phyloP scores from a whole-genome alignment of 345 rosid genomes.

The Combretum micranthum region DNA sequence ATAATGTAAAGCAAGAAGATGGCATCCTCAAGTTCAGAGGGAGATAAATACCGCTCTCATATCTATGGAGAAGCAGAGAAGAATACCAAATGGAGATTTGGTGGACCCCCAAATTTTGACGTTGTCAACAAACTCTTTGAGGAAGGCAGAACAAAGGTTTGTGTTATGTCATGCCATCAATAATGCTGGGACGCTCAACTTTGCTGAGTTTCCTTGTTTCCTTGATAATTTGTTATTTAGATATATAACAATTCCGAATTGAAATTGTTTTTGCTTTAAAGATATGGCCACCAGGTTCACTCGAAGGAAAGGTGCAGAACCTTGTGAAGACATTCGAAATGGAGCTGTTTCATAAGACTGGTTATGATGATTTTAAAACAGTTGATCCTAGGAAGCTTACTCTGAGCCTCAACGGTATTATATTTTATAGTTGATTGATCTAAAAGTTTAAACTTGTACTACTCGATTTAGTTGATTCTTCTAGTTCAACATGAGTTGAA shows the following conservation, averaged over 20 bases:
- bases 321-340: slow-evolving; percentile 66
- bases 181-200: too few relatives aligned
- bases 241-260: too few relatives aligned
- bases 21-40: slow-evolving; percentile 17
- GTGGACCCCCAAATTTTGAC: slow-evolving; percentile 48
- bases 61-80: slow-evolving; percentile 49
- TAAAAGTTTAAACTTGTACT: too few relatives aligned
- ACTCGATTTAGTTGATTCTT: too few relatives aligned
- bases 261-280: background rate
- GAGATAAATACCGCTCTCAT: slow-evolving; percentile 40
- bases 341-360: slow-evolving; percentile 46
- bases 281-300: slow-evolving; percentile 59
- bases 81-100: slow-evolving; percentile 47
- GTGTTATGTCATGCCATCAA: background rate
- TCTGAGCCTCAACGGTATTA: slow-evolving; percentile 42
- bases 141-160: slow-evolving; percentile 51
- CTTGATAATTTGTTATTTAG: background rate
- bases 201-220: background rate
- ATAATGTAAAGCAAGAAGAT: slow-evolving; percentile 10
- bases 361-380: slow-evolving; percentile 28
- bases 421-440: too few relatives aligned
- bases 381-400: slow-evolving; percentile 26
- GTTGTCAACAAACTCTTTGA: slow-evolving; percentile 53
- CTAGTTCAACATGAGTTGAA: too few relatives aligned
- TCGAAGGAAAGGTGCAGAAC: slow-evolving; percentile 57